Conservation (phyloP, 2,329 filamentous ascomycete species). For the Didymella pinodella region DNA sequence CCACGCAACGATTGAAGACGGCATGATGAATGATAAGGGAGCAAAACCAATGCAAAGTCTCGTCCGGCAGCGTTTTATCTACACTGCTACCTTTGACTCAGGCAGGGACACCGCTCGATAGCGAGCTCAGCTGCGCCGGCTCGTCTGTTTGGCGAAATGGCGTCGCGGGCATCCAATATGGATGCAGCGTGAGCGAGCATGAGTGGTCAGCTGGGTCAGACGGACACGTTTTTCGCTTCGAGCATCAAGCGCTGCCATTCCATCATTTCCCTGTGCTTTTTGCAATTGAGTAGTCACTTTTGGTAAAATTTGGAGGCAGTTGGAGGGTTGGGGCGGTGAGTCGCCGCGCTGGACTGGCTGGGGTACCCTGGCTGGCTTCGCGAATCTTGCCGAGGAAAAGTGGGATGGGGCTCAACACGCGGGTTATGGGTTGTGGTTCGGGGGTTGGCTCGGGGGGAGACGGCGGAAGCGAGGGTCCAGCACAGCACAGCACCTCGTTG, state of each 20-base stretch:
- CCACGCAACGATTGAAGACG: constrained; percentile 22
- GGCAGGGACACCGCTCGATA: constrained; percentile 9
- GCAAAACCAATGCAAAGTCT: neutral
- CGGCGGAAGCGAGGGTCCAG: constrained; percentile 7
- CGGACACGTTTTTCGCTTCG: constrained; percentile 1
- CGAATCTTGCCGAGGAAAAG: constrained; percentile 21
- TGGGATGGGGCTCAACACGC: constrained; percentile 19
- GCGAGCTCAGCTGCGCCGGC: constrained; percentile 10
- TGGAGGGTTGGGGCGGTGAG: constrained; percentile 14
- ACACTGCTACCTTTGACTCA: constrained; percentile 14
- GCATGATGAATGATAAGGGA: constrained; percentile 10
- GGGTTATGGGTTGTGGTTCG: neutral
- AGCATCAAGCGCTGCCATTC: neutral
- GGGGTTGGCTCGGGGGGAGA: neutral
- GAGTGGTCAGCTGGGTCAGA: constrained; percentile 9
- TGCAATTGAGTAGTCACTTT: constrained; percentile 11
- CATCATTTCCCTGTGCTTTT: constrained; percentile 13
- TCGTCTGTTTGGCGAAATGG: constrained; percentile 10
- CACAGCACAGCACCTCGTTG: neutral
- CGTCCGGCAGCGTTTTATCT: constrained; percentile 5
- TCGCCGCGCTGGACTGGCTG: constrained; percentile 10
- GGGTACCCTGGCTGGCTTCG: constrained; percentile 8
- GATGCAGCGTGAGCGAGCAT: constrained; percentile 4
- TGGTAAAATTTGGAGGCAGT: constrained; percentile 7
- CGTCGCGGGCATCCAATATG: constrained; percentile 14